Evolutionary conservation across 2,329 filamentous ascomycete genomes (phyloP).

Genomic region (Tolypocladium nubicola): DNA sequence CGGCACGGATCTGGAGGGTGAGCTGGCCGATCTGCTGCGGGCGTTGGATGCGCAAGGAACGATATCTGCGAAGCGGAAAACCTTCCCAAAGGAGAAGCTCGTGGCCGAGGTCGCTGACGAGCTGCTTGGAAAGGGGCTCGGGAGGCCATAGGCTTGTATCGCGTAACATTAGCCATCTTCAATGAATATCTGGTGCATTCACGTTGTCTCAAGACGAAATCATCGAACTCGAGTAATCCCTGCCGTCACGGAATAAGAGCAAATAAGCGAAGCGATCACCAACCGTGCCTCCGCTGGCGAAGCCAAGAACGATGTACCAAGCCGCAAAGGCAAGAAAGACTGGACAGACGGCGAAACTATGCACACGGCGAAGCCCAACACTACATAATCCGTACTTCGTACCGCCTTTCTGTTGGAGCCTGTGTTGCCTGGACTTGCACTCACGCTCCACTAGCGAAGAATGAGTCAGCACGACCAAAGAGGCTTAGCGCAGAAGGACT

Average conservation of each 20-base stretch:
- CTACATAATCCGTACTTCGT: too few species aligned
- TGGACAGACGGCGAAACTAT: too few species aligned
- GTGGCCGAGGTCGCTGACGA: conserved; percentile 43
- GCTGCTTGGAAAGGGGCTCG: conserved; percentile 39
- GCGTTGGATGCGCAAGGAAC: conserved; percentile 64
- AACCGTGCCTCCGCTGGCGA: too few species aligned
- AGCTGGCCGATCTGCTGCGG: conserved; percentile 68
- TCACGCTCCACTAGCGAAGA: background rate
- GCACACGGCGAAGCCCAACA: too few species aligned
- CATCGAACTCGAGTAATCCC: too few species aligned
- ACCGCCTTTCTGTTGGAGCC: too few species aligned
- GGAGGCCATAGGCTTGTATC: conserved; percentile 14
- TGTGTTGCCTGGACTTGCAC: too few species aligned
- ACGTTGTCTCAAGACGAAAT: too few species aligned
- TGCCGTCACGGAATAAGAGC: too few species aligned
- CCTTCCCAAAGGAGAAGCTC: conserved; percentile 47
- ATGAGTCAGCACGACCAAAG: conserved; percentile 3
- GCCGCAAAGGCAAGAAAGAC: too few species aligned
- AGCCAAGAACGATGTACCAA: too few species aligned
- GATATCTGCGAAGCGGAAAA: conserved; percentile 45
- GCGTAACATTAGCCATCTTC: background rate
- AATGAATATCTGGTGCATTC: background rate
- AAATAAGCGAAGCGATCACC: too few species aligned
- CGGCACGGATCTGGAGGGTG: conserved; percentile 56
- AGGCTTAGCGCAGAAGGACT: conserved; percentile 11